Conservation (phyloP, 1,139 yeast species). For the Geotrichum restrictum region DNA sequence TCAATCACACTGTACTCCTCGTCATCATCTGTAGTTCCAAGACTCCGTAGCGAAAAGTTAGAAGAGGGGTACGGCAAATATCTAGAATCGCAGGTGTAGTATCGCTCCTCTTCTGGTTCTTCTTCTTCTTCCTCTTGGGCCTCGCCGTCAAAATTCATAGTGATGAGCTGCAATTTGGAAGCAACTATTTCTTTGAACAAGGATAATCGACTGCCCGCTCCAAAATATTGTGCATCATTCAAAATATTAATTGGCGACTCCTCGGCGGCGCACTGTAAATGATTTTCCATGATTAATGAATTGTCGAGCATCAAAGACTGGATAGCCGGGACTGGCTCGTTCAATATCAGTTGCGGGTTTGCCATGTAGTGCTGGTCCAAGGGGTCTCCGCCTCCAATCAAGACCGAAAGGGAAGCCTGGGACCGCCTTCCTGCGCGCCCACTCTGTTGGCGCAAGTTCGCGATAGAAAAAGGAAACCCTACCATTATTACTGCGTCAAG, state of each 20-base stretch:
- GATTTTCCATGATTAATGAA: constrained; percentile 63
- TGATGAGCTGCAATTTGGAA: constrained; percentile 20
- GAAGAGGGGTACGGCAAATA: constrained; percentile 80
- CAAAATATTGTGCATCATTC: constrained; percentile 57
- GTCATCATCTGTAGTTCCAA: constrained; percentile 47
- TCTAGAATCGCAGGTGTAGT: constrained; percentile 55
- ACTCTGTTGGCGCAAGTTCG: constrained; percentile 89
- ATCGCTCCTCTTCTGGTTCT: constrained; percentile 45
- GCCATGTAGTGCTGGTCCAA: constrained; percentile 79
- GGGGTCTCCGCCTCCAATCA: constrained; percentile 81
- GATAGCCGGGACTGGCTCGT: constrained; percentile 40
- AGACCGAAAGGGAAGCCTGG: constrained; percentile 69
- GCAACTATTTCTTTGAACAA: constrained; percentile 20
- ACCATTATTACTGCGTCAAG: constrained; percentile 87
- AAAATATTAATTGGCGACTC: constrained; percentile 62
- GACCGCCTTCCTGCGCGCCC: constrained; percentile 92
- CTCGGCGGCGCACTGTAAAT: constrained; percentile 90
- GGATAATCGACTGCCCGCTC: constrained; percentile 9
- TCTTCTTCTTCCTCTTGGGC: constrained; percentile 14
- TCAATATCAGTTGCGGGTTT: constrained; percentile 62
- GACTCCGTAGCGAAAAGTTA: constrained; percentile 47
- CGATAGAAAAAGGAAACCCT: constrained; percentile 84
- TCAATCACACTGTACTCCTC: constrained; percentile 83
- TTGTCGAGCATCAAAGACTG: constrained; percentile 51
- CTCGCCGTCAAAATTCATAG: background rate